Evolutionary conservation across 129 eudicot genomes (phyloP).

Genomic region (Gnaphalium uliginosum): DNA sequence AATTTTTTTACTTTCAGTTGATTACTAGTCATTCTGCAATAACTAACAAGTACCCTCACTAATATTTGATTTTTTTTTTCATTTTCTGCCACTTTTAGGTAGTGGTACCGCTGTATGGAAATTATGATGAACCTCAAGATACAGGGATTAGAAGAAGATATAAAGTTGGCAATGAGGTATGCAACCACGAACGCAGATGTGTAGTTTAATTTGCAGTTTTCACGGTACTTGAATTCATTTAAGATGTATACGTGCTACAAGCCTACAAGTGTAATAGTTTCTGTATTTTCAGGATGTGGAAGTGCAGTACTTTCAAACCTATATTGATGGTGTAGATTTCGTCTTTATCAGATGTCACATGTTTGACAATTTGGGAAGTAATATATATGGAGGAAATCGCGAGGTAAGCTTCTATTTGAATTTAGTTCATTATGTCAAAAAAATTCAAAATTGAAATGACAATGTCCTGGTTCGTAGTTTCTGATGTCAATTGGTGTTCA

Average conservation of each 20-base stretch:
- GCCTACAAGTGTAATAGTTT: slow-evolving; percentile 22
- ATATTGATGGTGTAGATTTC: slow-evolving; percentile 85
- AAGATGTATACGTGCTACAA: neutral
- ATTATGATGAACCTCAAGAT: slow-evolving; percentile 68
- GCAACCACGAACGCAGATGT: neutral
- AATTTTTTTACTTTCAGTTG: slow-evolving; percentile 11
- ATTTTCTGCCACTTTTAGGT: slow-evolving; percentile 43
- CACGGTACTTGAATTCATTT: neutral
- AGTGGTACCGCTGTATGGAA: slow-evolving; percentile 68
- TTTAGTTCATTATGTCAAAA: too few species aligned
- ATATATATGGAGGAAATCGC: slow-evolving; percentile 86
- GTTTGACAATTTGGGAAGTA: slow-evolving; percentile 62
- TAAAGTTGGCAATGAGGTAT: slow-evolving; percentile 79
- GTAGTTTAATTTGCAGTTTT: neutral
- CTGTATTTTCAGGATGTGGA: slow-evolving; percentile 69
- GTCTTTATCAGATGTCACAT: slow-evolving; percentile 75
- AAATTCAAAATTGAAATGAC: too few species aligned
- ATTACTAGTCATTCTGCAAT: neutral
- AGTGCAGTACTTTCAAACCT: slow-evolving; percentile 79
- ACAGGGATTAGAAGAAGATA: slow-evolving; percentile 74
- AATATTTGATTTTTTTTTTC: too few species aligned
- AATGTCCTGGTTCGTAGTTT: neutral
- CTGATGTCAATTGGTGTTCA: neutral
- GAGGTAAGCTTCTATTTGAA: slow-evolving; percentile 47
- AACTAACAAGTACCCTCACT: too few species aligned